phyloP scores from a whole-genome alignment of 2,329 filamentous ascomycete genomes.

The Calonectria honghensis region DNA sequence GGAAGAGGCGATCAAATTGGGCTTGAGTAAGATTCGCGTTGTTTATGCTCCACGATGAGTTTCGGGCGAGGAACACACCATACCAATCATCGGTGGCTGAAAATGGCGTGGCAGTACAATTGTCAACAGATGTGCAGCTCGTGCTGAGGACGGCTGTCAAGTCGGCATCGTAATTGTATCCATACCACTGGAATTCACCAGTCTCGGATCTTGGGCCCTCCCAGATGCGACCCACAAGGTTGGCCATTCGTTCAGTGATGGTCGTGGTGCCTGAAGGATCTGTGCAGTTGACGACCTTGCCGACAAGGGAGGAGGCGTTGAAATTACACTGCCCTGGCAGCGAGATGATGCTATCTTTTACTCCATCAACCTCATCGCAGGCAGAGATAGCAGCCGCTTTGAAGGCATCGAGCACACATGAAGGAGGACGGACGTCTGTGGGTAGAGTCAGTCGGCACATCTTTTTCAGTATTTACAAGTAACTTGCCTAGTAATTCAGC shows the following conservation, averaged over 20 bases:
- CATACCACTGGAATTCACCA: conserved; percentile 27
- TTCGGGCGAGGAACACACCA: conserved; percentile 1
- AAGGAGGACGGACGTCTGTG: not conserved
- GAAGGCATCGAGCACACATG: conserved; percentile 54
- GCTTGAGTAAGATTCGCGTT: conserved; percentile 6
- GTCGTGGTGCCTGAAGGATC: not conserved
- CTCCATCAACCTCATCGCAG: conserved; percentile 69
- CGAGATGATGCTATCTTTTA: conserved; percentile 68
- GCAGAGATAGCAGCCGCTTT: conserved; percentile 64
- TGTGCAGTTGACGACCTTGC: conserved; percentile 9
- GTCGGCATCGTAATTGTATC: conserved; percentile 8
- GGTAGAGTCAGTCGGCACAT: not conserved
- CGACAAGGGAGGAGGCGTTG: conserved; percentile 41
- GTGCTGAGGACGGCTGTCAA: conserved; percentile 1
- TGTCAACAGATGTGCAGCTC: not conserved
- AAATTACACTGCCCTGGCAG: conserved; percentile 64
- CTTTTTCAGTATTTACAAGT: not conserved
- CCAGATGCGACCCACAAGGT: not conserved
- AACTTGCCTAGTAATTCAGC: conserved; percentile 36
- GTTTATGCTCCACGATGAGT: not conserved
- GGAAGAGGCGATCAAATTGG: conserved; percentile 11
- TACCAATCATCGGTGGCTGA: conserved; percentile 13
- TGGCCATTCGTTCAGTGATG: conserved; percentile 8
- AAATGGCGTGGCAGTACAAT: conserved; percentile 8
- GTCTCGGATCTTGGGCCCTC: not conserved